Evolutionary conservation across 345 rosid species (phyloP).

Genomic region (Eucalyptus guilfoylei): DNA sequence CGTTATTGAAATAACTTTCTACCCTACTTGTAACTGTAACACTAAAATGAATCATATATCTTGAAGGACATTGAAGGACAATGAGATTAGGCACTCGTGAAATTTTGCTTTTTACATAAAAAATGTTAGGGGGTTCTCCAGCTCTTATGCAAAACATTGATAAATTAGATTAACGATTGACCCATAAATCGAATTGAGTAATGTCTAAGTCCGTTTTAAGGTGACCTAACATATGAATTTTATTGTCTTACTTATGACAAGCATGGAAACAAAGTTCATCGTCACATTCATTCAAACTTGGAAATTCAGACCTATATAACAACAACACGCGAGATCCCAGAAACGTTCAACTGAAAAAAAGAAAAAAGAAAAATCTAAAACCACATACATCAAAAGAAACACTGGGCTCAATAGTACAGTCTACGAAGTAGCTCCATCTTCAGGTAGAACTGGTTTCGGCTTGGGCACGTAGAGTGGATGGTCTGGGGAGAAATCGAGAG

Average conservation of each 20-base stretch:
- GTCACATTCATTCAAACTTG: neutral
- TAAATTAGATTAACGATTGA: neutral
- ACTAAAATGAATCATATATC: neutral
- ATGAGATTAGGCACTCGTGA: neutral
- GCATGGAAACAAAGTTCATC: neutral
- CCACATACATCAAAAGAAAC: neutral
- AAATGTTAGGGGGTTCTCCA: neutral
- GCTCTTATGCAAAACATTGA: neutral
- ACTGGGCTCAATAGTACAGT: neutral
- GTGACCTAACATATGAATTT: neutral
- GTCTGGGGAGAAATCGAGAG: neutral
- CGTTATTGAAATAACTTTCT: neutral
- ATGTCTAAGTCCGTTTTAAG: neutral
- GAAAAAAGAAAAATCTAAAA: neutral
- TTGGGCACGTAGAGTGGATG: neutral
- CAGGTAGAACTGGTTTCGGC: neutral
- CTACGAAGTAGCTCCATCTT: neutral
- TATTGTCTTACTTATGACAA: neutral
- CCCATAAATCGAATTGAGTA: neutral
- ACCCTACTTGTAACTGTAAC: neutral
- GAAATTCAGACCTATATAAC: neutral
- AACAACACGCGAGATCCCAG: neutral
- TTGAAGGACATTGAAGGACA: neutral
- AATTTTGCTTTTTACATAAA: neutral
- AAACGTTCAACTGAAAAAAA: neutral